These are phyloP conservation scores for Metschnikowia matae DNA, from an alignment of 805 yeast genomes.

Conservation along the genomic window DNA sequence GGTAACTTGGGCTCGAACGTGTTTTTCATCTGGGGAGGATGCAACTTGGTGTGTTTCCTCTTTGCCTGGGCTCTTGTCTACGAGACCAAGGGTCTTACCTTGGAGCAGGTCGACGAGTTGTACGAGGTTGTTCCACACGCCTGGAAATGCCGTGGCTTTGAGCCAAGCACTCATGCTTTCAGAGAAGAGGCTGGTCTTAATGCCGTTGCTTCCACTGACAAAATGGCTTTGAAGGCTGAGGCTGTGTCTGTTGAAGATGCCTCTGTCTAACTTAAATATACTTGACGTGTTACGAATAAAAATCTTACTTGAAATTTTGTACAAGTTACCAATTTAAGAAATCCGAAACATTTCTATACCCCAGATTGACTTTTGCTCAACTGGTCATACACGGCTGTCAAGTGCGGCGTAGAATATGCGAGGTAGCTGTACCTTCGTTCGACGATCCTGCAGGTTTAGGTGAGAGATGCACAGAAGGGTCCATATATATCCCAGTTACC, in stretches of 20 bases:
- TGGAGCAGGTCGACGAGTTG: conserved; percentile 41
- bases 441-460: too few relatives aligned
- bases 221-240: conserved; percentile 22
- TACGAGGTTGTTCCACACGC: conserved; percentile 31
- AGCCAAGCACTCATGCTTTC: conserved; percentile 36
- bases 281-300: background rate
- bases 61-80: conserved; percentile 33
- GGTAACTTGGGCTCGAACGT: conserved; percentile 40
- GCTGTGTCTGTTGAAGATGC: conserved; percentile 26
- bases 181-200: conserved; percentile 21
- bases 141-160: conserved; percentile 30
- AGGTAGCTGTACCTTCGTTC: too few relatives aligned
- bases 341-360: too few relatives aligned
- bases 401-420: too few relatives aligned
- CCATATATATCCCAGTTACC: too few relatives aligned
- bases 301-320: background rate
- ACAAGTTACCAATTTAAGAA: background rate
- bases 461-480: too few relatives aligned
- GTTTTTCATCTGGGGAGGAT: conserved; percentile 43
- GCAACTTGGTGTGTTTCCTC: conserved; percentile 30
- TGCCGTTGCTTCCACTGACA: conserved; percentile 7
- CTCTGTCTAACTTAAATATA: conserved; percentile 16
- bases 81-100: conserved; percentile 40
- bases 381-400: too few relatives aligned
- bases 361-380: too few relatives aligned